These are phyloP conservation scores for Phytophthora chlamydospora DNA, from an alignment of 352 stramenopile genomes.

Conservation along the genomic window DNA sequence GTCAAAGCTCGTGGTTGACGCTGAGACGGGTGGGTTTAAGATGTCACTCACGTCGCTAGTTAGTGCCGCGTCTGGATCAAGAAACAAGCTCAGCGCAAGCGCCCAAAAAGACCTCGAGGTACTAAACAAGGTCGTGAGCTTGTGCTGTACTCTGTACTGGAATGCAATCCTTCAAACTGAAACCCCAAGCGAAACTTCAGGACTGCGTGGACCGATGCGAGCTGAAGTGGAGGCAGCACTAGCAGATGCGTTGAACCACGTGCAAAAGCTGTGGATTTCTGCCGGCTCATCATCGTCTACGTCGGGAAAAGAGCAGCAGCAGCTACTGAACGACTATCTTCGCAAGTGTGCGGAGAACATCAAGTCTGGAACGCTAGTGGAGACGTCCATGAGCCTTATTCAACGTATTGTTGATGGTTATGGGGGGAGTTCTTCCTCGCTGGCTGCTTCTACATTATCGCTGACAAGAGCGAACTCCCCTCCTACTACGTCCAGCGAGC, in stretches of 20 bases:
- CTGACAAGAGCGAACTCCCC: slow-evolving; percentile 41
- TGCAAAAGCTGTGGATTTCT: slow-evolving; percentile 69
- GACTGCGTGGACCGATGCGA: slow-evolving; percentile 44
- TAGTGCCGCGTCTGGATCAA: slow-evolving; percentile 57
- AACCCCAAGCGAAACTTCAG: slow-evolving; percentile 13
- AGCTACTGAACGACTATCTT: slow-evolving; percentile 75
- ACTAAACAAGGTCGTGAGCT: slow-evolving; percentile 71
- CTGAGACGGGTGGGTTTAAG: slow-evolving; percentile 69
- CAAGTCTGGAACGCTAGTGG: slow-evolving; percentile 51
- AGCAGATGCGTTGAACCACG: slow-evolving; percentile 72
- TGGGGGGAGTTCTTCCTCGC: slow-evolving; percentile 37
- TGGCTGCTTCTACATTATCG: slow-evolving; percentile 49
- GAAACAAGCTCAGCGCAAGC: slow-evolving; percentile 45
- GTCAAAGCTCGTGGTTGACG: slow-evolving; percentile 72
- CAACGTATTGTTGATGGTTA: slow-evolving; percentile 68
- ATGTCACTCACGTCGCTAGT: slow-evolving; percentile 76
- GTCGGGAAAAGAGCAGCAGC: slow-evolving; percentile 74
- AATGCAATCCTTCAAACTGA: slow-evolving; percentile 64
- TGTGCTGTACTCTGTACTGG: slow-evolving; percentile 84
- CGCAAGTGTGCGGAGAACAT: slow-evolving; percentile 79
- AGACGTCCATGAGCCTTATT: slow-evolving; percentile 83
- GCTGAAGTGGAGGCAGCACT: slow-evolving; percentile 62
- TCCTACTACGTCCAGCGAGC: slow-evolving; percentile 50
- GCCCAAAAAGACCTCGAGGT: slow-evolving; percentile 77
- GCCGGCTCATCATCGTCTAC: slow-evolving; percentile 49